Conservation (phyloP, 2,329 filamentous ascomycete species). For the Biscogniauxia mediterranea region DNA sequence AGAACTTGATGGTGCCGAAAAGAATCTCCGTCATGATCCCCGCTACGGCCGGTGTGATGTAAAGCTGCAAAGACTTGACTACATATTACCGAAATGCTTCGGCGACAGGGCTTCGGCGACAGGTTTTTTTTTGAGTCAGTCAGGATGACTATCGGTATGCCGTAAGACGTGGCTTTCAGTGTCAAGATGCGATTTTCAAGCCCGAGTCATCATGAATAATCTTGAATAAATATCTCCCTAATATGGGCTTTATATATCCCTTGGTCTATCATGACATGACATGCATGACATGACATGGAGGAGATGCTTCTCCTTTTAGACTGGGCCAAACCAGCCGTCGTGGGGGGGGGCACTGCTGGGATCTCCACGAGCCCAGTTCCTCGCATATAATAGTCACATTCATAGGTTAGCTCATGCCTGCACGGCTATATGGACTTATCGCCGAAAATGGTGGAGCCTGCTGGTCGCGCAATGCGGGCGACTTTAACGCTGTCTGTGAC, state of each 20-base stretch:
- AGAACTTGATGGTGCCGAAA: background rate
- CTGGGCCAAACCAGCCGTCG: background rate
- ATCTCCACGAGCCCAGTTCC: background rate
- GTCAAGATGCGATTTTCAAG: background rate
- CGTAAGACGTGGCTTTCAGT: background rate
- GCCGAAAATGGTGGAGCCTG: background rate
- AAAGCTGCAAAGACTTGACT: background rate
- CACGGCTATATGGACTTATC: background rate
- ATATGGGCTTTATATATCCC: background rate
- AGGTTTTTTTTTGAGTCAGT: background rate
- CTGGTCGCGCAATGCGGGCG: background rate
- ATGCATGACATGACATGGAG: too few species aligned
- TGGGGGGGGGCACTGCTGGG: background rate
- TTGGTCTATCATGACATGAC: background rate
- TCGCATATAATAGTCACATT: background rate
- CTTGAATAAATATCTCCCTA: too few species aligned
- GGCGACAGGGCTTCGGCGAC: background rate
- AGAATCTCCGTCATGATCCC: background rate
- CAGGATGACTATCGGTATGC: background rate
- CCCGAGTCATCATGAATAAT: background rate
- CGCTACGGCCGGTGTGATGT: background rate
- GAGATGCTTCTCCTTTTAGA: background rate
- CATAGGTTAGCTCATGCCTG: background rate
- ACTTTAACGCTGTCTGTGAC: background rate
- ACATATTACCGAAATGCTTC: background rate